Evolutionary conservation across 805 yeast species (phyloP).

Genomic region (Ogataea nonfermentans): DNA sequence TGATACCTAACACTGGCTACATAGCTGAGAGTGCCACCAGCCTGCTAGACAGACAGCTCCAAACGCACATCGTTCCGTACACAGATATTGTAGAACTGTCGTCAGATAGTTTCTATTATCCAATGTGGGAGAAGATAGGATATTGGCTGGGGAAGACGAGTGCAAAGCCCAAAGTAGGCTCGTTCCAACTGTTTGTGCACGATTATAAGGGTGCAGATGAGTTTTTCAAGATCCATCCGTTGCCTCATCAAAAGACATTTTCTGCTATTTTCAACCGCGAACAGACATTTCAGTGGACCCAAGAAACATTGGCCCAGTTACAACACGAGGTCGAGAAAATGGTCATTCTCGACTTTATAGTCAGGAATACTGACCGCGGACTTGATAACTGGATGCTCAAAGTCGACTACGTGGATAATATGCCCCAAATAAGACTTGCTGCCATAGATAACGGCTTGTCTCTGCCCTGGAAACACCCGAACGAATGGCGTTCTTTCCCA

Average conservation of each 20-base stretch:
- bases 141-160: constrained; percentile 24
- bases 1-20: constrained; percentile 71
- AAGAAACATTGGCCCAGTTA: constrained; percentile 46
- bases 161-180: constrained; percentile 53
- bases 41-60: constrained; percentile 57
- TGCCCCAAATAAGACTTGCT: constrained; percentile 51
- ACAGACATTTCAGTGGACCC: constrained; percentile 51
- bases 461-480: constrained; percentile 81
- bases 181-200: constrained; percentile 60
- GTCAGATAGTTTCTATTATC: constrained; percentile 51
- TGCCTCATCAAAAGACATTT: constrained; percentile 35
- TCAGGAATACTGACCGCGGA: constrained; percentile 75
- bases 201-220: constrained; percentile 61
- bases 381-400: constrained; percentile 77
- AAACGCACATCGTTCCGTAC: constrained; percentile 60
- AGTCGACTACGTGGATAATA: constrained; percentile 36
- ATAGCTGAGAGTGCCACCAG: constrained; percentile 72
- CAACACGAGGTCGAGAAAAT: constrained; percentile 63
- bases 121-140: constrained; percentile 43
- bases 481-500: constrained; percentile 78
- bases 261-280: constrained; percentile 3
- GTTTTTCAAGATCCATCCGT: constrained; percentile 54
- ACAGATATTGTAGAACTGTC: constrained; percentile 56
- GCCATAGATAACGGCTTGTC: constrained; percentile 77
- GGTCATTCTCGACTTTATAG: constrained; percentile 67